Evolutionary conservation across 2,329 filamentous ascomycete genomes (phyloP).

Genomic region (Tolypocladium guangdongense): DNA sequence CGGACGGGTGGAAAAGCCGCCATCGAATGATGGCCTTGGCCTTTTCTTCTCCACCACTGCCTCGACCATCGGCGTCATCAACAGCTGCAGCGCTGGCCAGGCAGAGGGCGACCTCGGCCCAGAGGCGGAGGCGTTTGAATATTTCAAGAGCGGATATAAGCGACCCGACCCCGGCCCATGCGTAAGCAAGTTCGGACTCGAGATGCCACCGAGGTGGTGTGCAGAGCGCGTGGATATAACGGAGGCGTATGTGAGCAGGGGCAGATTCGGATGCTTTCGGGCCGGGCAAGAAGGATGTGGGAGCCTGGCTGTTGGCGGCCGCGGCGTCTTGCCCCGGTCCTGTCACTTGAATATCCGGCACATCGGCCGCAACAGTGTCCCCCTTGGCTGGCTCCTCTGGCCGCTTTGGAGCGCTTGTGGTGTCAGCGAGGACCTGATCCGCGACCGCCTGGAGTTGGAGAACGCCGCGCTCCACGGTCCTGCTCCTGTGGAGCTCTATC

Average conservation of each 20-base stretch:
- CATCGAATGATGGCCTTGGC: slow-evolving; percentile 66
- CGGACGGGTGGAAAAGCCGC: slow-evolving; percentile 63
- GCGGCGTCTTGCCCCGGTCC: slow-evolving; percentile 20
- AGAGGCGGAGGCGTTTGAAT: slow-evolving; percentile 84
- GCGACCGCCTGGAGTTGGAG: slow-evolving; percentile 91
- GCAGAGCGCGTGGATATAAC: slow-evolving; percentile 73
- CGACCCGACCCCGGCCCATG: slow-evolving; percentile 86
- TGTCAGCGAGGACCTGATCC: slow-evolving; percentile 89
- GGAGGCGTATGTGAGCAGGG: slow-evolving; percentile 61
- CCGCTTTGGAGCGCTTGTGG: slow-evolving; percentile 26
- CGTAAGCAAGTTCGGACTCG: slow-evolving; percentile 81
- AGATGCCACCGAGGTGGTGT: slow-evolving; percentile 88
- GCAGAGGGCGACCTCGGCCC: slow-evolving; percentile 90
- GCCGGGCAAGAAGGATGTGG: slow-evolving; percentile 72
- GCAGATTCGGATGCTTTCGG: slow-evolving; percentile 69
- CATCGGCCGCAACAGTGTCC: slow-evolving; percentile 16
- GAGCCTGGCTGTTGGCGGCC: slow-evolving; percentile 24
- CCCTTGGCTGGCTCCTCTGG: slow-evolving; percentile 16
- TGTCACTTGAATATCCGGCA: slow-evolving; percentile 36
- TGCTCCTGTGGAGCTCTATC: slow-evolving; percentile 77
- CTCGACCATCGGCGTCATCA: slow-evolving; percentile 45
- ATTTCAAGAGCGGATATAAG: slow-evolving; percentile 87
- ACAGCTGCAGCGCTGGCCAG: slow-evolving; percentile 52
- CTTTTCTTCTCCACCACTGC: slow-evolving; percentile 60
- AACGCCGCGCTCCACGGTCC: slow-evolving; percentile 81